A percentile compares a stretch with the other conserved stretches of the same genome.
These are phyloP conservation scores for Bruguiera parviflora DNA, from an alignment of 345 rosid species.

Conservation along the genomic window DNA sequence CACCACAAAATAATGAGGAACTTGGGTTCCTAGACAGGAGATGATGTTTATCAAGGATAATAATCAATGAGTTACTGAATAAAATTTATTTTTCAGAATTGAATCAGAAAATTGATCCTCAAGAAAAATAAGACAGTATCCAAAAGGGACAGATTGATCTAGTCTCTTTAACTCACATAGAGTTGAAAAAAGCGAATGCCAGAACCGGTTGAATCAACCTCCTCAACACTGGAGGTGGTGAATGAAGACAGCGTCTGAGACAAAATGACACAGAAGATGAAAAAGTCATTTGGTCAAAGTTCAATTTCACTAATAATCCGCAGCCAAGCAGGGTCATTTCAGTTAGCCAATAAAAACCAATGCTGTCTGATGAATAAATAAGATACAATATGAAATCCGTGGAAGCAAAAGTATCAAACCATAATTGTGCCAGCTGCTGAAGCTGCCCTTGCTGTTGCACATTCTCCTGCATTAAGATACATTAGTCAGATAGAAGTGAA, in stretches of 20 bases:
- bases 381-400: neutral
- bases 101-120: neutral
- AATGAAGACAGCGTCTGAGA: constrained; percentile 81
- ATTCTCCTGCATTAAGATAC: constrained; percentile 64
- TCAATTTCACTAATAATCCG: too few species aligned
- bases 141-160: constrained; percentile 1
- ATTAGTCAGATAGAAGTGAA: constrained; percentile 12
- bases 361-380: neutral
- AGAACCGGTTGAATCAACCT: constrained; percentile 90
- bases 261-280: constrained; percentile 12
- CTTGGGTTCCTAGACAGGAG: too few species aligned
- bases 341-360: neutral
- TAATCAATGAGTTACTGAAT: neutral
- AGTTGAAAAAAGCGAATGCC: constrained; percentile 96
- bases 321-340: neutral
- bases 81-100: too few species aligned
- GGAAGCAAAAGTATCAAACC: constrained; percentile 42
- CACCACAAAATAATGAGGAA: neutral
- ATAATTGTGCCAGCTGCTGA: constrained; percentile 82
- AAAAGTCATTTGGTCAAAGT: neutral
- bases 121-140: neutral
- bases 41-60: too few species aligned
- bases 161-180: constrained; percentile 50
- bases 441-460: constrained; percentile 90
- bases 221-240: constrained; percentile 94